These are phyloP conservation scores for Stachybotrys chartarum DNA, from an alignment of 2,329 filamentous ascomycete species.

Conservation along the genomic window DNA sequence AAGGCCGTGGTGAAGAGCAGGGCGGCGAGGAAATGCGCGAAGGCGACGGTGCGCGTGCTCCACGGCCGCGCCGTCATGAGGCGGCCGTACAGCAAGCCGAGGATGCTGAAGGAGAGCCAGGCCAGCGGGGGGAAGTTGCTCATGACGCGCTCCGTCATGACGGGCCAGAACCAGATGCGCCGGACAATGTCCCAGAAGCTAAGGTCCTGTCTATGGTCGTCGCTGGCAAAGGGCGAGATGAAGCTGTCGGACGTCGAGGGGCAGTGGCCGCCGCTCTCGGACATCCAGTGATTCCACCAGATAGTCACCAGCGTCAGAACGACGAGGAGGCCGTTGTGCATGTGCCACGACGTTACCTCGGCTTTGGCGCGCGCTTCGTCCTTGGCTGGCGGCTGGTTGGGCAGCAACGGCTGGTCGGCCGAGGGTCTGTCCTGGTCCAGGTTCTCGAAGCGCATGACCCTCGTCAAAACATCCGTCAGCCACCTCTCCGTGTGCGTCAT, in stretches of 20 bases:
- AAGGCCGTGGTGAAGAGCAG: conserved; percentile 29
- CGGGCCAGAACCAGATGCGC: conserved; percentile 33
- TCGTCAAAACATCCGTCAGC: conserved; percentile 18
- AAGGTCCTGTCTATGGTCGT: neutral
- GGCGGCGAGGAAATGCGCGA: conserved; percentile 20
- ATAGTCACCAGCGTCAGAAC: conserved; percentile 28
- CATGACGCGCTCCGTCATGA: conserved; percentile 19
- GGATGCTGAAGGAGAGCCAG: conserved; percentile 37
- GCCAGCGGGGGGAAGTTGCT: conserved; percentile 37
- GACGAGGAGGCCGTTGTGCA: conserved; percentile 29
- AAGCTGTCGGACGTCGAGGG: neutral
- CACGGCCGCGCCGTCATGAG: conserved; percentile 24
- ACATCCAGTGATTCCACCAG: conserved; percentile 40
- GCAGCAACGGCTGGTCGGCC: conserved; percentile 23
- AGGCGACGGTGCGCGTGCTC: conserved; percentile 14
- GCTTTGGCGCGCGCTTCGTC: conserved; percentile 3
- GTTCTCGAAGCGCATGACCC: conserved; percentile 2
- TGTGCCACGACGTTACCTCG: conserved; percentile 27
- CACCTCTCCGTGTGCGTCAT: conserved; percentile 25
- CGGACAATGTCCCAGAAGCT: conserved; percentile 16
- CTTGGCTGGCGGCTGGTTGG: neutral
- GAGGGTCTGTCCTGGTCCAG: conserved; percentile 11
- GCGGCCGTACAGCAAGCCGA: conserved; percentile 36
- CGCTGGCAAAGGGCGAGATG: neutral
- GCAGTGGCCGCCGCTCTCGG: conserved; percentile 30